phyloP scores from a whole-genome alignment of 441 rosid species.

The Kokia cookei region DNA sequence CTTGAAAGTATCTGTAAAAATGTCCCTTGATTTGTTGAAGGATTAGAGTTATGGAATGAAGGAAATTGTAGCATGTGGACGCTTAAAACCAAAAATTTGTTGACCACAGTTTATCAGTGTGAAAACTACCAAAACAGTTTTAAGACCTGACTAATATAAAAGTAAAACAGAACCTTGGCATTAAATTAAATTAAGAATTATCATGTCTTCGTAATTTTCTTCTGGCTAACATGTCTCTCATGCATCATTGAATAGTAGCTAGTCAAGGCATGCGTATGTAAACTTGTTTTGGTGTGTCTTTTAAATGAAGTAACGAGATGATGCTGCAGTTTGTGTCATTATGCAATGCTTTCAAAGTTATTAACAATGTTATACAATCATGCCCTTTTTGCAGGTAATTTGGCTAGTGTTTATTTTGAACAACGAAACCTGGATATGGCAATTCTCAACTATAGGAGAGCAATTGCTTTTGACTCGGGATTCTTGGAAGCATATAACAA shows the following conservation, averaged over 20 bases:
- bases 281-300: not conserved
- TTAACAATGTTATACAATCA: not conserved
- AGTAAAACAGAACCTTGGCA: not conserved
- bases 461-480: constrained; percentile 73
- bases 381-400: constrained; percentile 47
- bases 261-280: not conserved
- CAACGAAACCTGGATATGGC: constrained; percentile 86
- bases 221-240: not conserved
- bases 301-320: not conserved
- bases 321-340: not conserved
- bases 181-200: not conserved
- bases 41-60: not conserved
- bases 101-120: not conserved
- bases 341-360: not conserved
- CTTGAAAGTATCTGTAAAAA: not conserved
- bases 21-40: not conserved
- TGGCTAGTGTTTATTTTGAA: constrained; percentile 86
- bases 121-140: not conserved
- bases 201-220: not conserved
- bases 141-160: not conserved
- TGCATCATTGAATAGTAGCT: not conserved
- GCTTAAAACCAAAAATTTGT: not conserved
- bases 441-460: constrained; percentile 82
- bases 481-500: constrained; percentile 97
- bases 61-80: not conserved